Conservation (phyloP, 371 early-diverging fungal species). For the Dichotomocladium elegans region DNA sequence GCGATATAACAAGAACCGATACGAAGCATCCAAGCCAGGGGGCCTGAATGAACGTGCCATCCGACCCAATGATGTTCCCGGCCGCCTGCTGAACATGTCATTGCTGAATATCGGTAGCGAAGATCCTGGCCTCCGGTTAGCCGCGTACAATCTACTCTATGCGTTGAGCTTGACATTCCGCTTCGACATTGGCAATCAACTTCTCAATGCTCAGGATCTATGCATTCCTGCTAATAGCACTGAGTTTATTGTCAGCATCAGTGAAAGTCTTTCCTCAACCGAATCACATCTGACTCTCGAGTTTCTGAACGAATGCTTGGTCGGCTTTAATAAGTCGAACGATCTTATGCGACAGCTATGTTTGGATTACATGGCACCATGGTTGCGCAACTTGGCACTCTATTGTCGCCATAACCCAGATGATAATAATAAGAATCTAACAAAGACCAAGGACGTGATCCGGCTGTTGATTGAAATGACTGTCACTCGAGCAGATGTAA, state of each 20-base stretch:
- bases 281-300: slow-evolving; percentile 84
- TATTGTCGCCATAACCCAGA: slow-evolving; percentile 48
- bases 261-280: slow-evolving; percentile 71
- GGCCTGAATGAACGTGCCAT: slow-evolving; percentile 68
- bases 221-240: slow-evolving; percentile 89
- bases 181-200: slow-evolving; percentile 78
- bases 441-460: slow-evolving; percentile 72
- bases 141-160: slow-evolving; percentile 85
- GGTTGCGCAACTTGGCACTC: slow-evolving; percentile 76
- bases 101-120: slow-evolving; percentile 81
- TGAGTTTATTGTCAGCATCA: slow-evolving; percentile 76
- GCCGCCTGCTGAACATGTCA: slow-evolving; percentile 88
- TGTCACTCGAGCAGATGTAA: slow-evolving; percentile 69
- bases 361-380: slow-evolving; percentile 88
- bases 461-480: slow-evolving; percentile 77
- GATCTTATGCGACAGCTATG: slow-evolving; percentile 72
- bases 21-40: slow-evolving; percentile 61
- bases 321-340: slow-evolving; percentile 75
- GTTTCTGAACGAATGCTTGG: slow-evolving; percentile 81
- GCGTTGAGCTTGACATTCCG: slow-evolving; percentile 74
- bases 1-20: slow-evolving; percentile 67
- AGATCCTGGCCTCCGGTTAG: slow-evolving; percentile 71
- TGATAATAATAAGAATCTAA: slow-evolving; percentile 45
- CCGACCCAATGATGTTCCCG: slow-evolving; percentile 87
- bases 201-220: slow-evolving; percentile 75